Evolutionary conservation across 805 yeast genomes (phyloP).

Genomic region (Peterozyma xylosa): DNA sequence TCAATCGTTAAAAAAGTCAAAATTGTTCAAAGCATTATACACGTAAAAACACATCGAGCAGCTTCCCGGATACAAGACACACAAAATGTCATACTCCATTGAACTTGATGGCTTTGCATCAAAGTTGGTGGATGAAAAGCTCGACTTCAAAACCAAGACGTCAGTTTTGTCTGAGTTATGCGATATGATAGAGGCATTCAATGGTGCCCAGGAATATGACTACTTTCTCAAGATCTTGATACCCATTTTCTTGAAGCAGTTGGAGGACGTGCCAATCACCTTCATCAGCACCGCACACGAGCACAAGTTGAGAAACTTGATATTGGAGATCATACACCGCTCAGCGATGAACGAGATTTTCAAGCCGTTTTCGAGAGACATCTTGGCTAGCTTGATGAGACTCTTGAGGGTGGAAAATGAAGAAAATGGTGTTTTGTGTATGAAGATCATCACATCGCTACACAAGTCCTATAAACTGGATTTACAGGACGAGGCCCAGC

Average conservation of each 20-base stretch:
- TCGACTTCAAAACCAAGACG: slow-evolving; percentile 55
- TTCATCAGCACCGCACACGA: slow-evolving; percentile 61
- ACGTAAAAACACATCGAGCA: no score
- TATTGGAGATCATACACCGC: slow-evolving; percentile 74
- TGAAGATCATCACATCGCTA: slow-evolving; percentile 78
- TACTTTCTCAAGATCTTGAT: slow-evolving; percentile 61
- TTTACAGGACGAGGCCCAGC: slow-evolving; percentile 64
- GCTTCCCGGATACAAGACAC: no score
- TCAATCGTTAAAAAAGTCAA: no score
- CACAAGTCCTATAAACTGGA: slow-evolving; percentile 76
- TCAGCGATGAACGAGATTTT: slow-evolving; percentile 77
- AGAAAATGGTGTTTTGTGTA: slow-evolving; percentile 87
- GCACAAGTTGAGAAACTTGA: slow-evolving; percentile 67
- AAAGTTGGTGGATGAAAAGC: slow-evolving; percentile 45
- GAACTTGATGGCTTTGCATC: slow-evolving; percentile 66
- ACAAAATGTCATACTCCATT: slow-evolving; percentile 33
- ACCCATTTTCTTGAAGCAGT: slow-evolving; percentile 59
- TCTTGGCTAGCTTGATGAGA: slow-evolving; percentile 52
- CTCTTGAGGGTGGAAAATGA: slow-evolving; percentile 78
- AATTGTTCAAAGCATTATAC: no score
- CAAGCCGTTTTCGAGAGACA: slow-evolving; percentile 56
- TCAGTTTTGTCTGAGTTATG: slow-evolving; percentile 73
- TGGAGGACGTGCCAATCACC: slow-evolving; percentile 67
- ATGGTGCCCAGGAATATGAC: slow-evolving; percentile 76
- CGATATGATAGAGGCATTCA: slow-evolving; percentile 80